Conservation (phyloP, 2,329 filamentous ascomycete genomes). For the Aspergillus pseudonomiae region DNA sequence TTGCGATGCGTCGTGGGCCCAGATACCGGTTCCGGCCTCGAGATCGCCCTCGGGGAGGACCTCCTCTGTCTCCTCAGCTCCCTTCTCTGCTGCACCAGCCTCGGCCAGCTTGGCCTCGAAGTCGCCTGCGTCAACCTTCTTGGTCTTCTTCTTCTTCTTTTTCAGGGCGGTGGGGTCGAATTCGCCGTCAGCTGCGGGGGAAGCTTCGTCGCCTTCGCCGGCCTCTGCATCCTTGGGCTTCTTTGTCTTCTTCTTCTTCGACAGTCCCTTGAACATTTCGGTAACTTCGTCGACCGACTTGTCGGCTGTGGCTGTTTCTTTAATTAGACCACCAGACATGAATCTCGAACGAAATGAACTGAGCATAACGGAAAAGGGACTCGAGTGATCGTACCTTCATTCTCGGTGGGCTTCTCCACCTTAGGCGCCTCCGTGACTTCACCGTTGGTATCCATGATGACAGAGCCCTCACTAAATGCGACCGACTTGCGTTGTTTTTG, state of each 20-base stretch:
- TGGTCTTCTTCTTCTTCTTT: conserved; percentile 78
- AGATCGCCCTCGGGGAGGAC: conserved; percentile 72
- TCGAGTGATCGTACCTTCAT: conserved; percentile 28
- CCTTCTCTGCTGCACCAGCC: conserved; percentile 62
- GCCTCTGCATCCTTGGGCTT: conserved; percentile 60
- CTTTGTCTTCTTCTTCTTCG: conserved; percentile 73
- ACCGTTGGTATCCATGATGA: conserved; percentile 88
- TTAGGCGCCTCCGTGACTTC: conserved; percentile 72
- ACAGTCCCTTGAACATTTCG: conserved; percentile 67
- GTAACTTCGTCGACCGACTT: conserved; percentile 67
- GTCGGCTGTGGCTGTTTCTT: conserved; percentile 45
- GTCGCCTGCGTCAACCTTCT: conserved; percentile 63
- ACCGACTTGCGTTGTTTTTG: conserved; percentile 89
- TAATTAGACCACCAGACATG: conserved; percentile 3
- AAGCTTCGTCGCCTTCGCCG: conserved; percentile 54
- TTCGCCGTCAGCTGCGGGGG: conserved; percentile 57
- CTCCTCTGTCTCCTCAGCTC: conserved; percentile 58
- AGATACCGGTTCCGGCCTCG: conserved; percentile 86
- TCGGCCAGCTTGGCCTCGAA: conserved; percentile 69
- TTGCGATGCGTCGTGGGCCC: conserved; percentile 77
- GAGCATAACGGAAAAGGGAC: background rate
- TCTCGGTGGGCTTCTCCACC: conserved; percentile 68
- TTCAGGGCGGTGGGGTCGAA: conserved; percentile 70
- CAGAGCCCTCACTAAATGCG: conserved; percentile 84
- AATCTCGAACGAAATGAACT: background rate